These are phyloP conservation scores for Yueomyces sinensis DNA, from an alignment of 805 yeast species.

Conservation along the genomic window DNA sequence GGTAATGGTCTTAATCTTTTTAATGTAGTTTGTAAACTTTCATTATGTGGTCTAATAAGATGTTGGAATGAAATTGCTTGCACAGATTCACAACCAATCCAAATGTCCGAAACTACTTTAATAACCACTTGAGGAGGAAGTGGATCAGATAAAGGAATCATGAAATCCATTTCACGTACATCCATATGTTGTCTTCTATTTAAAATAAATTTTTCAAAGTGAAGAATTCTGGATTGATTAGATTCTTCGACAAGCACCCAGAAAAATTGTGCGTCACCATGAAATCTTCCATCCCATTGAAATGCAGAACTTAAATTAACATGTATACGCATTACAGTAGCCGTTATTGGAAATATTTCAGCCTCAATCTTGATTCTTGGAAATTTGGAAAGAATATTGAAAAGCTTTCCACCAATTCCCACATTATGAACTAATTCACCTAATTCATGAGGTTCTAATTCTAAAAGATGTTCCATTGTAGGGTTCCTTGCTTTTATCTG, in stretches of 20 bases:
- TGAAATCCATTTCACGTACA: slow-evolving; percentile 70
- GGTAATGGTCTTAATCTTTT: slow-evolving; percentile 80
- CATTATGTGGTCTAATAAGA: slow-evolving; percentile 76
- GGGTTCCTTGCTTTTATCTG: slow-evolving; percentile 53
- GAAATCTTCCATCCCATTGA: slow-evolving; percentile 69
- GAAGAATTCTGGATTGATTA: slow-evolving; percentile 57
- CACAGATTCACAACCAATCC: slow-evolving; percentile 76
- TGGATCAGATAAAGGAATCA: slow-evolving; percentile 84
- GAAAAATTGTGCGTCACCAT: slow-evolving; percentile 74
- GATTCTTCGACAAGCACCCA: slow-evolving; percentile 92
- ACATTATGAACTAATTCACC: slow-evolving; percentile 84
- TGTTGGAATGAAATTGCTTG: slow-evolving; percentile 82
- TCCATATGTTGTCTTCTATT: slow-evolving; percentile 40
- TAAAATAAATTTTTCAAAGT: slow-evolving; percentile 69
- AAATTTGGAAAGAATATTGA: slow-evolving; percentile 49
- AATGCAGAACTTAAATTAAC: slow-evolving; percentile 62
- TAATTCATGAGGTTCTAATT: slow-evolving; percentile 59
- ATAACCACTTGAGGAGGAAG: slow-evolving; percentile 81
- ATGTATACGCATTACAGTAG: slow-evolving; percentile 73
- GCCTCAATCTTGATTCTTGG: slow-evolving; percentile 68
- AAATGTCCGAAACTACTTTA: slow-evolving; percentile 66
- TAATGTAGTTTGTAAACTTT: slow-evolving; percentile 71
- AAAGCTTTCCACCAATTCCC: slow-evolving; percentile 54
- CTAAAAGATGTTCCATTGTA: slow-evolving; percentile 58
- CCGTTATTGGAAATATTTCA: slow-evolving; percentile 80